Evolutionary conservation across 2,329 filamentous ascomycete genomes (phyloP).

Genomic region (Hypomyces rosellus): DNA sequence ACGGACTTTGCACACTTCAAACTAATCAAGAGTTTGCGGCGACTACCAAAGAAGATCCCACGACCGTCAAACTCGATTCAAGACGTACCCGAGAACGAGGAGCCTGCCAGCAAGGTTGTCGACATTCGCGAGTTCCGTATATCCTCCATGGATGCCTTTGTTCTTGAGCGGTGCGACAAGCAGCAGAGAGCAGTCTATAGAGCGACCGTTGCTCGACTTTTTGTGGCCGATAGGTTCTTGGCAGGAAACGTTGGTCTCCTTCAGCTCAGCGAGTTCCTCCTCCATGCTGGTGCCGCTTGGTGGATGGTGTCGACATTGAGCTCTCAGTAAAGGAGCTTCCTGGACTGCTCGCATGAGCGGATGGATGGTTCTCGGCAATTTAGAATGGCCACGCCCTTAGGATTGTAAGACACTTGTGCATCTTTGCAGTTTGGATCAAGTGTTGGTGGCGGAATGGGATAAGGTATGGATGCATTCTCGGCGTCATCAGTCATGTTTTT

Average conservation of each 20-base stretch:
- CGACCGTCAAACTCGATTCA: constrained; percentile 36
- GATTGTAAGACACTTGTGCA: no score
- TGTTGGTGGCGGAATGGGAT: no score
- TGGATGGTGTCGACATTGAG: constrained; percentile 13
- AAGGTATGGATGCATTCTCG: no score
- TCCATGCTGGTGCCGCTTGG: constrained; percentile 31
- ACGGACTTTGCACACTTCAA: constrained; percentile 38
- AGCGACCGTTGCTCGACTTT: constrained; percentile 32
- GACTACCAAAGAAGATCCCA: constrained; percentile 34
- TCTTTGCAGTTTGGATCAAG: no score
- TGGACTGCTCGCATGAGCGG: background rate
- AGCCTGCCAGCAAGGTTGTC: constrained; percentile 11
- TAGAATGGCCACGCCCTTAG: no score
- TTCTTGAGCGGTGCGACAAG: constrained; percentile 29
- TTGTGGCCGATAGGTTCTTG: constrained; percentile 38
- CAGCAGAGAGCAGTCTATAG: constrained; percentile 29
- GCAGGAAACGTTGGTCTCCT: constrained; percentile 28
- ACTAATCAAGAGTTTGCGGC: constrained; percentile 38
- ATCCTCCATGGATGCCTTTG: constrained; percentile 46
- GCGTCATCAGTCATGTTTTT: no score
- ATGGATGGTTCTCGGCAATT: no score
- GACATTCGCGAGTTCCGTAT: constrained; percentile 44
- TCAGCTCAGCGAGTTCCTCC: constrained; percentile 25
- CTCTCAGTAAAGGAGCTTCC: background rate
- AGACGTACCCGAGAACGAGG: background rate